These are phyloP conservation scores for Saprolegnia diclina DNA, from an alignment of 352 stramenopile genomes.

Conservation along the genomic window DNA sequence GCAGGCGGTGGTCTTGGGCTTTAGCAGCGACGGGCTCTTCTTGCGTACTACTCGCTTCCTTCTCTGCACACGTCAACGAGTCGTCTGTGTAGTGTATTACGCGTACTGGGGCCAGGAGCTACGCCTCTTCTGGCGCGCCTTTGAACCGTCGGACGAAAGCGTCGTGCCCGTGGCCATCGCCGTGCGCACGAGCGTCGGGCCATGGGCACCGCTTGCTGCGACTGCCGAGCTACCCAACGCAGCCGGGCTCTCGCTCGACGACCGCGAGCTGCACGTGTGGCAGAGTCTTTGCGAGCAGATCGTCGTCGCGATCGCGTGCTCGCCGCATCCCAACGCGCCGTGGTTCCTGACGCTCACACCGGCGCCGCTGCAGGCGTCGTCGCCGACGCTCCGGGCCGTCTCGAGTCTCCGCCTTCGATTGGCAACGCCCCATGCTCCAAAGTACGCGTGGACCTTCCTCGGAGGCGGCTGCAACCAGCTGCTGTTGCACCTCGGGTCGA, in stretches of 20 bases:
- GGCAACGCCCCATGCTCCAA: background rate
- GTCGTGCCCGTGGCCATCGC: slow-evolving; percentile 21
- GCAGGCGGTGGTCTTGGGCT: slow-evolving; percentile 50
- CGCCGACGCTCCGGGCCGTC: background rate
- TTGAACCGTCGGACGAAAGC: slow-evolving; percentile 24
- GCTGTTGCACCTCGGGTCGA: slow-evolving; percentile 41
- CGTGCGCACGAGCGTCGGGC: slow-evolving; percentile 30
- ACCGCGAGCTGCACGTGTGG: slow-evolving; percentile 42
- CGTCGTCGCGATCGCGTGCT: slow-evolving; percentile 45
- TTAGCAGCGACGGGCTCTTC: slow-evolving; percentile 59
- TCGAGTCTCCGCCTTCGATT: background rate
- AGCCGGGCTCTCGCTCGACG: background rate
- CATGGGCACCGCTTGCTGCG: background rate
- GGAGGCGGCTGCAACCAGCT: background rate
- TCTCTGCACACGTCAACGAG: too few relatives aligned
- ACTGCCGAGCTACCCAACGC: background rate
- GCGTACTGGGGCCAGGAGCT: slow-evolving; percentile 34
- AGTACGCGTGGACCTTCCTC: background rate
- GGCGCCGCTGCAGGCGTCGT: background rate
- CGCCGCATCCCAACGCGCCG: background rate
- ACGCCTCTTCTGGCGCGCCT: slow-evolving; percentile 46
- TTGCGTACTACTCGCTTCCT: slow-evolving; percentile 40
- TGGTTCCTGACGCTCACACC: background rate
- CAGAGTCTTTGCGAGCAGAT: slow-evolving; percentile 47
- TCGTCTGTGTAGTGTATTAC: slow-evolving; percentile 46